Conservation (phyloP, 331 rosid genomes). For the Cucumis variabilis region DNA sequence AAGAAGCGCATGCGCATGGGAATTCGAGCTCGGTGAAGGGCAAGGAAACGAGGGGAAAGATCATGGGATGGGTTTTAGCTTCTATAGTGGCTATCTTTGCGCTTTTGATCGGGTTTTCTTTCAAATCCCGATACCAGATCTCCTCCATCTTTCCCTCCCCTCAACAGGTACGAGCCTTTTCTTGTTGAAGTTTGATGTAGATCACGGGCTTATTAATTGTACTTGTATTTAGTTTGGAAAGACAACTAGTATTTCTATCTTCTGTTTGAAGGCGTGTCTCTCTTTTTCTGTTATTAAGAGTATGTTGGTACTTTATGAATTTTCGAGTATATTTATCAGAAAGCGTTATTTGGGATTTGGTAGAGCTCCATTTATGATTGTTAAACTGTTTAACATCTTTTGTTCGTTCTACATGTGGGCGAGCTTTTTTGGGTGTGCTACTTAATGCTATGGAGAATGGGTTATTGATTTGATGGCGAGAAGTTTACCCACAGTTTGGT, state of each 20-base stretch:
- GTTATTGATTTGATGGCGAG: background rate
- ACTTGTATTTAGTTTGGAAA: background rate
- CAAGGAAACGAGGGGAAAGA: slow-evolving; percentile 3
- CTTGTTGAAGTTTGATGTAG: background rate
- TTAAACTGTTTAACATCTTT: background rate
- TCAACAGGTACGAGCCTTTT: background rate
- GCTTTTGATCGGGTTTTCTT: background rate
- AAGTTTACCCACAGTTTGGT: background rate
- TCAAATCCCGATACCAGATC: slow-evolving; percentile 21
- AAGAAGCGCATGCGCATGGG: background rate
- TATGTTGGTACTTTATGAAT: background rate
- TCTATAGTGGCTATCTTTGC: slow-evolving; percentile 18
- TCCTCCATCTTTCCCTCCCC: background rate
- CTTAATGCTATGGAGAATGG: background rate
- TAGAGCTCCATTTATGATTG: background rate
- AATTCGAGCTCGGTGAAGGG: slow-evolving; percentile 24
- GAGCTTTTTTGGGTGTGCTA: background rate
- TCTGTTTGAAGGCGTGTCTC: background rate
- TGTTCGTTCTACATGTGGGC: background rate
- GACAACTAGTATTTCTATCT: background rate
- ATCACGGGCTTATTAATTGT: background rate
- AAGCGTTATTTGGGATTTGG: background rate
- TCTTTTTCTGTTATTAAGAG: background rate
- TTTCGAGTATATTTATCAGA: background rate
- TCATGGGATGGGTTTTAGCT: slow-evolving; percentile 21